These are phyloP conservation scores for Crotalaria pallida DNA, from an alignment of 306 rosid species.

Conservation along the genomic window DNA sequence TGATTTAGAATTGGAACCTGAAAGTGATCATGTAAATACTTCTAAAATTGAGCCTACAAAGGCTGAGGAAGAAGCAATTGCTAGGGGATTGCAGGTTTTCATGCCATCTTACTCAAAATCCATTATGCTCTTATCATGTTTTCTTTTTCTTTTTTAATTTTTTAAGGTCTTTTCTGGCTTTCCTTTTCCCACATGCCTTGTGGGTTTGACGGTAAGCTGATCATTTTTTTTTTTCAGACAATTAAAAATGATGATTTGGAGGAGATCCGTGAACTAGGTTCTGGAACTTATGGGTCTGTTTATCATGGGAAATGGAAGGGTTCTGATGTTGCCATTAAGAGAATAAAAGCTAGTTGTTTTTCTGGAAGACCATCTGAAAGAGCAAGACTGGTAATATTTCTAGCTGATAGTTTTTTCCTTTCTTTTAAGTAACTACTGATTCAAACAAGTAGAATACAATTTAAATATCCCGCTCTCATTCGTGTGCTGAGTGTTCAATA, in stretches of 20 bases:
- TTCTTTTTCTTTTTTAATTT: not conserved
- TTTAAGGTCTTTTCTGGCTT: conserved; percentile 16
- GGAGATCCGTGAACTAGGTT: conserved; percentile 94
- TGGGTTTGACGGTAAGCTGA: conserved; percentile 20
- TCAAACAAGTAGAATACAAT: not conserved
- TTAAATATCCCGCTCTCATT: not conserved
- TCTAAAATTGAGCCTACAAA: conserved; percentile 83
- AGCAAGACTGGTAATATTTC: conserved; percentile 72
- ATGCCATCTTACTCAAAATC: conserved; percentile 20
- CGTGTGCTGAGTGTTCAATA: conserved; percentile 3
- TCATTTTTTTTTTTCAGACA: conserved; percentile 46
- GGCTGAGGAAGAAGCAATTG: conserved; percentile 96
- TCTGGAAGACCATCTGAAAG: conserved; percentile 96
- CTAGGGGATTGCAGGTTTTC: conserved; percentile 87
- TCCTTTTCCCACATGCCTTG: conserved; percentile 15
- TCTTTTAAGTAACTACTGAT: conserved; percentile 17
- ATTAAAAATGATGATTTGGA: conserved; percentile 91
- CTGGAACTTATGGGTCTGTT: conserved; percentile 98
- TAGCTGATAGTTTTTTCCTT: conserved; percentile 24
- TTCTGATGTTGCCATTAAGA: conserved; percentile 94
- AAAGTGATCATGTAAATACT: conserved; percentile 52
- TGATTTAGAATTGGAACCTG: conserved; percentile 62
- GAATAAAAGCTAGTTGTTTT: conserved; percentile 97
- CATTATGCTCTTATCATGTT: not conserved
- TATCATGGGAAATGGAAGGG: conserved; percentile 99